Conservation (phyloP, 345 rosid species). For the Linum trigynum region DNA sequence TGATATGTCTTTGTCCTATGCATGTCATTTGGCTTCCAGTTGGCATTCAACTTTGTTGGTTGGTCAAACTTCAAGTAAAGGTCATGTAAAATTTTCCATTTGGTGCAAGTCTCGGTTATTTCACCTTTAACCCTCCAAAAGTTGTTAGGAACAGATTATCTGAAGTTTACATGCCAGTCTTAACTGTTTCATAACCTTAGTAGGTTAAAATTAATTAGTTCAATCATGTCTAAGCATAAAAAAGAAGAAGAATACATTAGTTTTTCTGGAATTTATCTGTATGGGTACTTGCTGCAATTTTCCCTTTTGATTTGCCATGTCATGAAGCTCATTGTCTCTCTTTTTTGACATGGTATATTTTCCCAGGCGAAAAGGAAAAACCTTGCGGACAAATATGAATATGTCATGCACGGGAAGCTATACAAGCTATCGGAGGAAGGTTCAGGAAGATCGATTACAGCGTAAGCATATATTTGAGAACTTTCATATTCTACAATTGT, state of each 20-base stretch:
- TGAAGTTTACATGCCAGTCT: not conserved
- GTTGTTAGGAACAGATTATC: not conserved
- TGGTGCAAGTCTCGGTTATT: not conserved
- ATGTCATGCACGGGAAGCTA: constrained; percentile 83
- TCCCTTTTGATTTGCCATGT: not conserved
- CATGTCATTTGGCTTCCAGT: no score
- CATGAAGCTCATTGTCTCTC: not conserved
- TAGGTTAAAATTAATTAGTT: no score
- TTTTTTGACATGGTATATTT: not conserved
- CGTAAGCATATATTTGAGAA: constrained; percentile 33
- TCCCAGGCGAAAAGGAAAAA: constrained; percentile 62
- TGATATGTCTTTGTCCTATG: no score
- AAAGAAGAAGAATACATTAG: no score
- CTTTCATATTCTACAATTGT: not conserved
- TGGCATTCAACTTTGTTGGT: no score
- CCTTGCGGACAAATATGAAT: constrained; percentile 83
- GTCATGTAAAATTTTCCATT: no score
- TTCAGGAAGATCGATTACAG: constrained; percentile 48
- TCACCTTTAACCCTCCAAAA: not conserved
- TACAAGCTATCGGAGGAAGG: constrained; percentile 73
- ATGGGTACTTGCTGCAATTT: no score
- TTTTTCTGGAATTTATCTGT: no score
- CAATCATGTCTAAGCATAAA: no score
- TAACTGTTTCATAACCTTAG: no score
- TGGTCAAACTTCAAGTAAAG: no score